A percentile compares a stretch with the other conserved stretches of the same genome.
These are phyloP conservation scores for Bidens hawaiensis DNA, from an alignment of 140 eudicot genomes.

Conservation along the genomic window DNA sequence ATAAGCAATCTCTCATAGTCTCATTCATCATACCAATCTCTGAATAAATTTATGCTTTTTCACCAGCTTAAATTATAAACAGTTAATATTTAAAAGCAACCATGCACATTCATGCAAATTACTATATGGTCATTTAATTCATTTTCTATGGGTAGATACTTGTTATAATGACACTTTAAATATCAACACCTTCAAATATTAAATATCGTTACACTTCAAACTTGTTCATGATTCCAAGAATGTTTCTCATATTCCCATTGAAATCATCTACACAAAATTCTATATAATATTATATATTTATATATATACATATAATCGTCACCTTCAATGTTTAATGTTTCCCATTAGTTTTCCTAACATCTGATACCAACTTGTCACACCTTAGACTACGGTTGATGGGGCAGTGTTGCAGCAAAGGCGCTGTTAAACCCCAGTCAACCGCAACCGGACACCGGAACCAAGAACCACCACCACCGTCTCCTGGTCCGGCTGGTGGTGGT, in stretches of 20 bases:
- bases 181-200: slow-evolving; percentile 17
- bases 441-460: slow-evolving; percentile 4
- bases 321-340: slow-evolving; percentile 7
- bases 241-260: slow-evolving; percentile 22
- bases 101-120: not conserved
- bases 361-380: too few relatives aligned
- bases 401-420: slow-evolving; percentile 62
- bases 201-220: slow-evolving; percentile 14
- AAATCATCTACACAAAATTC: slow-evolving; percentile 26
- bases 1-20: too few relatives aligned
- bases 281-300: not conserved
- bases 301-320: slow-evolving; percentile 5
- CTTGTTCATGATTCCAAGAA: too few relatives aligned
- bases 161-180: slow-evolving; percentile 19
- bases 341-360: too few relatives aligned
- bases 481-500: slow-evolving; percentile 2
- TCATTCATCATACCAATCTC: too few relatives aligned
- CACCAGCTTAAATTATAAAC: not conserved
- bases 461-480: slow-evolving; percentile 24
- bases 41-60: not conserved
- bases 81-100: not conserved
- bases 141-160: slow-evolving; percentile 16
- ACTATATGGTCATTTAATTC: slow-evolving; percentile 13
- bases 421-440: slow-evolving; percentile 13
- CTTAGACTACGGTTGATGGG: slow-evolving; percentile 50